A percentile compares a stretch with the other conserved stretches of the same genome.
These are phyloP conservation scores for Aspergillus viridinutans DNA, from an alignment of 2,329 filamentous ascomycete species.

Conservation along the genomic window DNA sequence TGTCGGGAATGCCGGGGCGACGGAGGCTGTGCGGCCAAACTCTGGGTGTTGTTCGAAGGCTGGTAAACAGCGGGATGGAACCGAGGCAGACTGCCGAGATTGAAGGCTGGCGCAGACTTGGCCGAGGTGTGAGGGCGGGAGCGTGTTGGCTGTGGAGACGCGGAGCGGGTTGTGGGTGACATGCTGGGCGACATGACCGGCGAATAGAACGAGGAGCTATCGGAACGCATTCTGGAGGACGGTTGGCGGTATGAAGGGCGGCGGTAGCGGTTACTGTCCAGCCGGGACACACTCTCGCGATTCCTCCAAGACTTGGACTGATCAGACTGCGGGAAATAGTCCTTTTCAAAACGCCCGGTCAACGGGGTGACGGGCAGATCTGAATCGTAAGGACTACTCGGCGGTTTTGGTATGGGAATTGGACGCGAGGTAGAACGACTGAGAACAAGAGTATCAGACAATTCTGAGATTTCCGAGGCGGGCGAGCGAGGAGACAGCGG, in stretches of 20 bases:
- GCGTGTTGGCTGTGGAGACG: conserved; percentile 34
- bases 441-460: conserved; percentile 24
- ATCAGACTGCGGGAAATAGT: conserved; percentile 32
- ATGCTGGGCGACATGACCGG: conserved; percentile 29
- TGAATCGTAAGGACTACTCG: conserved; percentile 22
- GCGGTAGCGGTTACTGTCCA: conserved; percentile 10
- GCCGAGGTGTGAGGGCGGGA: conserved; percentile 28
- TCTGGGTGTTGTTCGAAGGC: conserved; percentile 21
- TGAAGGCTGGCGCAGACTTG: conserved; percentile 35
- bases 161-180: conserved; percentile 29
- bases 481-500: conserved; percentile 22
- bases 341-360: conserved; percentile 35
- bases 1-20: conserved; percentile 32
- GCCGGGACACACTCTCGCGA: conserved; percentile 13
- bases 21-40: conserved; percentile 23
- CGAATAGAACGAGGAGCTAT: conserved; percentile 30
- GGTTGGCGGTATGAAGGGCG: conserved; percentile 8
- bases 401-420: conserved; percentile 32
- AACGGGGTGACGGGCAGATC: conserved; percentile 36
- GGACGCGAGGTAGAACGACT: conserved; percentile 29
- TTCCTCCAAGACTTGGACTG: conserved; percentile 12
- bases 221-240: conserved; percentile 29
- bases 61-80: conserved; percentile 46
- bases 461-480: conserved; percentile 16
- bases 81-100: conserved; percentile 41